Conservation (phyloP, 768 basidiomycete genomes). For the Pholiota microspora region DNA sequence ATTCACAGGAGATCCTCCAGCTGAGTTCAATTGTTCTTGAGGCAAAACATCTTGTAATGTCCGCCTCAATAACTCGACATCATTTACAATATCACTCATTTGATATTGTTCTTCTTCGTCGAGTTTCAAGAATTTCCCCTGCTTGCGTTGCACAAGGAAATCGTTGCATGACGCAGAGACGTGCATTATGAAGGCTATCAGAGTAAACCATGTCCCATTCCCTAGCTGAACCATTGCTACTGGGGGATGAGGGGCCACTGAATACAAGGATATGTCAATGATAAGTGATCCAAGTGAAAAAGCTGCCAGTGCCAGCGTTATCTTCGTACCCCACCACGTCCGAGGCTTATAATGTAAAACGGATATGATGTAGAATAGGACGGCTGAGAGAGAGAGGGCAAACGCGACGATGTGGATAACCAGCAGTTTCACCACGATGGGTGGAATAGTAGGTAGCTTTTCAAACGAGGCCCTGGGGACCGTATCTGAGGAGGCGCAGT, state of each 20-base stretch:
- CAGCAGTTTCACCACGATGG: neutral
- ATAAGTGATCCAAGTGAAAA: neutral
- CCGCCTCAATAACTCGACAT: neutral
- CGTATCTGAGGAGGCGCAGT: no score
- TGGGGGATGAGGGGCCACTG: neutral
- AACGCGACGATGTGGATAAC: neutral
- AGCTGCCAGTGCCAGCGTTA: neutral
- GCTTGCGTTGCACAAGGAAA: neutral
- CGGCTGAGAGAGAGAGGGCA: neutral
- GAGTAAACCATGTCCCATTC: conserved; percentile 2
- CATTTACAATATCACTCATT: neutral
- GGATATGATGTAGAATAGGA: neutral
- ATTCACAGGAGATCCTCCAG: no score
- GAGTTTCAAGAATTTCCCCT: neutral
- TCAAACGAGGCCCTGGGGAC: neutral
- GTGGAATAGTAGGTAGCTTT: neutral
- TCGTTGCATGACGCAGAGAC: neutral
- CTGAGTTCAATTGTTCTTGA: no score
- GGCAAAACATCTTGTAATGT: neutral
- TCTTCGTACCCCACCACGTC: neutral
- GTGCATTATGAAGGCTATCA: neutral
- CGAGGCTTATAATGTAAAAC: neutral
- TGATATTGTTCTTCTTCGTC: neutral
- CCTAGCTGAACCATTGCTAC: neutral
- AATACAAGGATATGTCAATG: neutral